Evolutionary conservation across 2,329 filamentous ascomycete genomes (phyloP).

Genomic region (Arthrobotrys sphaeroides): DNA sequence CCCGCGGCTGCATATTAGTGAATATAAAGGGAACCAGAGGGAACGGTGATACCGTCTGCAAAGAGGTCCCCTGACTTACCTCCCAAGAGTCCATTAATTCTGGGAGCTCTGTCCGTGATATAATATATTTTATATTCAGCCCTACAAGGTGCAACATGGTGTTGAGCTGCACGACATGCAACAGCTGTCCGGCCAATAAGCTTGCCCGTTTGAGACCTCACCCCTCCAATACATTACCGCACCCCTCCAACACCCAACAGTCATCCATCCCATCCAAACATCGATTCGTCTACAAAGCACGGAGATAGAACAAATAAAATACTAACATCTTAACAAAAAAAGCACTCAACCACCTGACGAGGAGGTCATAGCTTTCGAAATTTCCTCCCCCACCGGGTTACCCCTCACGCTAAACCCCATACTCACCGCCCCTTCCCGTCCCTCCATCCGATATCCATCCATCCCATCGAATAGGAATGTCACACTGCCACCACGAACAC

Average conservation of each 20-base stretch:
- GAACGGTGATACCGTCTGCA: neutral
- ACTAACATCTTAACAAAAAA: neutral
- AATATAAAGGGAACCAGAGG: neutral
- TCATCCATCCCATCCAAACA: too few relatives aligned
- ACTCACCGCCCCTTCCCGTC: constrained; percentile 14
- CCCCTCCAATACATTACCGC: neutral
- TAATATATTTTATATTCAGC: constrained; percentile 12
- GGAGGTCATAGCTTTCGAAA: too few relatives aligned
- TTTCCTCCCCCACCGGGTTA: neutral
- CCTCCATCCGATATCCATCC: too few relatives aligned
- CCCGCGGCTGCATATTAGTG: neutral
- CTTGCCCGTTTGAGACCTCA: constrained; percentile 1
- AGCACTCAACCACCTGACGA: too few relatives aligned
- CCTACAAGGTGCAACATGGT: constrained; percentile 43
- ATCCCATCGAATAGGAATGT: too few relatives aligned
- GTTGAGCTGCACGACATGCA: constrained; percentile 46
- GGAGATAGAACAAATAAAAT: neutral
- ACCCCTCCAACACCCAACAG: neutral
- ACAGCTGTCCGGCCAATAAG: constrained; percentile 30
- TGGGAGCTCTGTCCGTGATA: neutral
- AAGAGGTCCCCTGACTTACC: neutral
- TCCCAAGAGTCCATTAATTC: too few relatives aligned
- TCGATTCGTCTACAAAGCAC: neutral
- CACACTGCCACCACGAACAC: constrained; percentile 50
- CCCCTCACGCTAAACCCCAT: neutral